Evolutionary conservation across 2,329 filamentous ascomycete genomes (phyloP).

Genomic region (Penicillium sp.): DNA sequence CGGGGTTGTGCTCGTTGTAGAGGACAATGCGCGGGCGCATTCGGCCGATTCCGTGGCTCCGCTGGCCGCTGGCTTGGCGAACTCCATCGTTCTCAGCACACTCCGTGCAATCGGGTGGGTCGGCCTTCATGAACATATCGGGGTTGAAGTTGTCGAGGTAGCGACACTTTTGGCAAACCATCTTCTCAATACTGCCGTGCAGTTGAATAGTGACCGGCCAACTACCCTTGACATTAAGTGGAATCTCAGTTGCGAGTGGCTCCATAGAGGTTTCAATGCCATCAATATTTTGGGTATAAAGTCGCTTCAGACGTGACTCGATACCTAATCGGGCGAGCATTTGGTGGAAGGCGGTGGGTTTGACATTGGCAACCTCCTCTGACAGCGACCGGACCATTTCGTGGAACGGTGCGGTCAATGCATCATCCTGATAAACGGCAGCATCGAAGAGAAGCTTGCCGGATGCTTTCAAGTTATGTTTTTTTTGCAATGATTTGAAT

Average conservation of each 20-base stretch:
- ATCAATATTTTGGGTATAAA: slow-evolving; percentile 97
- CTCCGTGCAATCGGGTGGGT: slow-evolving; percentile 72
- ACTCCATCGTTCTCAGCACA: slow-evolving; percentile 74
- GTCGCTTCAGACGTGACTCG: slow-evolving; percentile 79
- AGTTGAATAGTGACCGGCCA: slow-evolving; percentile 94
- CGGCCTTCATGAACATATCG: slow-evolving; percentile 76
- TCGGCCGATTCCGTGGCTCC: slow-evolving; percentile 88
- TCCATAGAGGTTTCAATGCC: slow-evolving; percentile 83
- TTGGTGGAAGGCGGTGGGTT: slow-evolving; percentile 88
- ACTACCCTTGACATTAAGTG: slow-evolving; percentile 77
- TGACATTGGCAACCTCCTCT: slow-evolving; percentile 69
- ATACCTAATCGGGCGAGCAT: slow-evolving; percentile 84
- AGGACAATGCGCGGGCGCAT: slow-evolving; percentile 90
- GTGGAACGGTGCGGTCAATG: slow-evolving; percentile 86
- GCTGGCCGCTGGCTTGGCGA: slow-evolving; percentile 75
- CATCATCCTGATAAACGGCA: slow-evolving; percentile 91
- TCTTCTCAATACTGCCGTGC: slow-evolving; percentile 89
- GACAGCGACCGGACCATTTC: slow-evolving; percentile 92
- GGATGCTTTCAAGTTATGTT: slow-evolving; percentile 88
- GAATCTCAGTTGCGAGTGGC: slow-evolving; percentile 76
- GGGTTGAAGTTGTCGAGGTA: slow-evolving; percentile 73
- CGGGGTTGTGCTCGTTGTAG: slow-evolving; percentile 96
- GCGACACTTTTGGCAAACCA: slow-evolving; percentile 94
- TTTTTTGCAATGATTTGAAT: slow-evolving; percentile 77
- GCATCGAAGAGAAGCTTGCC: slow-evolving; percentile 97